Conservation (phyloP, 176 grass and related monocot species). For the Oryza punctata region DNA sequence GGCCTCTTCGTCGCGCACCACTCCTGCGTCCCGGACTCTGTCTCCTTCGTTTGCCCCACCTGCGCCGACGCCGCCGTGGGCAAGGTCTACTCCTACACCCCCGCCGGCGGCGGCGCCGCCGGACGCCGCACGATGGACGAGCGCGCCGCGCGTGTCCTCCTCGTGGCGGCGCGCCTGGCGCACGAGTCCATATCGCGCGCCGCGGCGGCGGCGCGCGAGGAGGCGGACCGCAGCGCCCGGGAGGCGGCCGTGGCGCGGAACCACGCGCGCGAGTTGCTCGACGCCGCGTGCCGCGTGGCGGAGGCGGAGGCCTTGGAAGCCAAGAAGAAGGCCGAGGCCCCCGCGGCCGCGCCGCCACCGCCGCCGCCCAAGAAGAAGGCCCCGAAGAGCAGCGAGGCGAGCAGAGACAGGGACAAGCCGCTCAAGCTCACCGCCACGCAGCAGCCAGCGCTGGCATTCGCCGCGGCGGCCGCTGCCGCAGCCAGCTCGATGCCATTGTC, state of each 20-base stretch:
- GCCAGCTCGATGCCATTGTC: conserved; percentile 40
- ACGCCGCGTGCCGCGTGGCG: conserved; percentile 48
- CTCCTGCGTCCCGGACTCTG: conserved; percentile 46
- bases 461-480: conserved; percentile 17
- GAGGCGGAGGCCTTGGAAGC: conserved; percentile 49
- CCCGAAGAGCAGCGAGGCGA: conserved; percentile 35
- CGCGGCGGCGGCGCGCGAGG: conserved; percentile 44
- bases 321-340: background rate
- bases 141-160: conserved; percentile 57
- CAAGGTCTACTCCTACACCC: conserved; percentile 41
- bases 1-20: conserved; percentile 60
- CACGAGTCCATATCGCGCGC: conserved; percentile 62
- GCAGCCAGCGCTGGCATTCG: conserved; percentile 45
- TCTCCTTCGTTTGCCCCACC: conserved; percentile 52
- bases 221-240: conserved; percentile 58
- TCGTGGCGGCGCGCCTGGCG: conserved; percentile 66
- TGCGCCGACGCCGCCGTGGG: conserved; percentile 46
- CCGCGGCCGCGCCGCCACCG: background rate
- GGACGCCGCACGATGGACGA: conserved; percentile 19
- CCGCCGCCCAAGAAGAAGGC: conserved; percentile 43
- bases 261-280: conserved; percentile 65
- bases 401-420: conserved; percentile 51
- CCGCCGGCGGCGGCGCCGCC: background rate
- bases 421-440: conserved; percentile 48
- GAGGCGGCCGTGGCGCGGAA: conserved; percentile 69